A percentile compares a stretch with the other conserved stretches of the same genome.
These are phyloP conservation scores for Cudoniella acicularis DNA, from an alignment of 495 filamentous ascomycete genomes.

Conservation along the genomic window DNA sequence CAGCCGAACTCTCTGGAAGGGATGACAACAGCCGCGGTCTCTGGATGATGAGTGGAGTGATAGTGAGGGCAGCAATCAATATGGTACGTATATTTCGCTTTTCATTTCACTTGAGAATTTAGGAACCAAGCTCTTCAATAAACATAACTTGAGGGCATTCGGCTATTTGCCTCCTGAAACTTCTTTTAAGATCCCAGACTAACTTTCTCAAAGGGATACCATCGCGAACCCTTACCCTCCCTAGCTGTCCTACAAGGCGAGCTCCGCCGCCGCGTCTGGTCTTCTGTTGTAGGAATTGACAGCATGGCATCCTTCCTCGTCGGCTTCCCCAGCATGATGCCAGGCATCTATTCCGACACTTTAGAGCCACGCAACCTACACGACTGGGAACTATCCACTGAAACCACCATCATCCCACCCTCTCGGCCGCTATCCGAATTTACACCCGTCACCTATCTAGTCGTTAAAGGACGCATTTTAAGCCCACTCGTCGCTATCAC, in stretches of 20 bases:
- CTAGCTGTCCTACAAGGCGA: slow-evolving; percentile 54
- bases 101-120: too few species aligned
- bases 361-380: slow-evolving; percentile 15
- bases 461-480: slow-evolving; percentile 25
- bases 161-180: too few species aligned
- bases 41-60: slow-evolving; percentile 44
- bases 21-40: slow-evolving; percentile 42
- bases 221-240: slow-evolving; percentile 47
- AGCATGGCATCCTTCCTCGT: slow-evolving; percentile 14
- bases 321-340: slow-evolving; percentile 14
- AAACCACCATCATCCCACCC: slow-evolving; percentile 24
- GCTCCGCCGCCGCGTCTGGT: slow-evolving; percentile 54
- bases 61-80: slow-evolving; percentile 49
- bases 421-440: slow-evolving; percentile 27
- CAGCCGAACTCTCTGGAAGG: slow-evolving; percentile 40
- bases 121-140: too few species aligned
- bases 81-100: too few species aligned
- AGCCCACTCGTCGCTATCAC: slow-evolving; percentile 25
- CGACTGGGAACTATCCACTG: slow-evolving; percentile 32
- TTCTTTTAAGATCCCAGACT: too few species aligned
- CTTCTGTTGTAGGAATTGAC: slow-evolving; percentile 24
- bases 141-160: too few species aligned
- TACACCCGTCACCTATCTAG: slow-evolving; percentile 29
- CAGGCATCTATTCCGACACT: slow-evolving; percentile 28
- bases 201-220: slow-evolving; percentile 53